Evolutionary conservation across 2,329 filamentous ascomycete genomes (phyloP).

Genomic region (Aplosporella prunicola): DNA sequence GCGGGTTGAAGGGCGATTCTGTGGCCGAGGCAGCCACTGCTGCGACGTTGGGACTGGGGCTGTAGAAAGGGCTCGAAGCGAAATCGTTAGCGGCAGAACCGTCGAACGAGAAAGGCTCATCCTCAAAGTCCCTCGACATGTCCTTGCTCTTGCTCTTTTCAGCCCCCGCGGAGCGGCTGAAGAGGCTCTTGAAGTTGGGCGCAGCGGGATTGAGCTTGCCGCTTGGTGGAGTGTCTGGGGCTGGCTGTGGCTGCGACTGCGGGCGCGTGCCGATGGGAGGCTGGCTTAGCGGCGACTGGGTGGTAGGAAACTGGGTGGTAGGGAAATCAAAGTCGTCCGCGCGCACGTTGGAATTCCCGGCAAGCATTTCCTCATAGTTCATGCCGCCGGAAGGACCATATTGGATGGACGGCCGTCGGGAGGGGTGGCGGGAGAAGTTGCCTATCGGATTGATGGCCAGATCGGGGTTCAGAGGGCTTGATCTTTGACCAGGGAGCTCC

Average conservation of each 20-base stretch:
- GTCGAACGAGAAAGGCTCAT: background rate
- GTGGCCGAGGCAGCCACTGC: constrained; percentile 19
- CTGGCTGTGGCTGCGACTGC: constrained; percentile 42
- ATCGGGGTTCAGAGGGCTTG: constrained; percentile 30
- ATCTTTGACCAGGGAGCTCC: constrained; percentile 26
- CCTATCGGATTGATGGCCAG: constrained; percentile 28
- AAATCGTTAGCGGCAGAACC: constrained; percentile 23
- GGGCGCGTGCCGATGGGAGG: constrained; percentile 74
- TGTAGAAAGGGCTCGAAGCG: no score
- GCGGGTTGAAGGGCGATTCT: constrained; percentile 18
- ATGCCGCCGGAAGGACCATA: constrained; percentile 61
- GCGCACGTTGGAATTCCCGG: no score
- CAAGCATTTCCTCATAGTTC: constrained; percentile 44
- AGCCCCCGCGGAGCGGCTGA: constrained; percentile 4
- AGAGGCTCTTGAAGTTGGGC: constrained; percentile 54
- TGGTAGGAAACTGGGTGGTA: no score
- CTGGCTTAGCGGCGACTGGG: constrained; percentile 45
- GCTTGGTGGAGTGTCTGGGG: constrained; percentile 40
- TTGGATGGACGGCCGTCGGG: constrained; percentile 71
- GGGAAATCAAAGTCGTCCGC: constrained; percentile 42
- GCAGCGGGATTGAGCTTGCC: constrained; percentile 71
- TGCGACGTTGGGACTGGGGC: no score
- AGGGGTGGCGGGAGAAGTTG: constrained; percentile 67
- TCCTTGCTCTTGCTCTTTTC: constrained; percentile 1
- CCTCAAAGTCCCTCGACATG: constrained; percentile 1